Evolutionary conservation across 2,329 filamentous ascomycete species (phyloP), one percentile per base, ranked within the genome.

Genomic region (Penicillium polonicum): DNA sequence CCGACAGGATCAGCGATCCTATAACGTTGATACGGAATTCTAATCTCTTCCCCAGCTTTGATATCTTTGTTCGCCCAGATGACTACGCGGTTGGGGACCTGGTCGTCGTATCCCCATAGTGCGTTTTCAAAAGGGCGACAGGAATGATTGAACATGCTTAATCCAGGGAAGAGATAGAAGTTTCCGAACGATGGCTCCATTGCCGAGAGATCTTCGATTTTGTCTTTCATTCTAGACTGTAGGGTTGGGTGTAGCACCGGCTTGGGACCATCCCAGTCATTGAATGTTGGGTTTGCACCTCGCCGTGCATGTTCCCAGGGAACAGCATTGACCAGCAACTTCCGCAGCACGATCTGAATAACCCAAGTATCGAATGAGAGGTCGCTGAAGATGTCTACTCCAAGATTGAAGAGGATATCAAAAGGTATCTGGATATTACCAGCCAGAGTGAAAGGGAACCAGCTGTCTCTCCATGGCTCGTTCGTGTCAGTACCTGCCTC

Each of bases 391-490:
- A 75, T 74, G 42, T 76, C 67, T 8, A 76, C 70, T 2, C 73
- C 73, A 15, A 76, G 64, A 13, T 59, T 59, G 31, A 67, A 61
- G 15, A 75, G 61, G 19, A 75, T 75, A 52, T 74, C 68, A 45
- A 74, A 74, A 0, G 73, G 72, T 4, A 75, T 68, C n/a, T 64
- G 64, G 35, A 76, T 71, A 54, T 76, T 76, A 15, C 67, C 72
- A 2, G 68, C 62, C 25, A 69, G 65, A 7, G 68, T 70, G 48
- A 76, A 75, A 6, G 72, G 72, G 33, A 75, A 71, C 43, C 52
- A 57, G 31, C 23, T 64, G 2, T 58, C 31, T 12, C 46, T 25
- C 57, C 65, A 60, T 10, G 62, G 54, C 7, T 58, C 36, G 12
- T 59, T 49, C 19, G 53, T 27, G 17, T 56, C 53, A 9, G 46